These are phyloP conservation scores for Edaphochlamys debaryana DNA, from an alignment of 139 green algal species.

Conservation along the genomic window DNA sequence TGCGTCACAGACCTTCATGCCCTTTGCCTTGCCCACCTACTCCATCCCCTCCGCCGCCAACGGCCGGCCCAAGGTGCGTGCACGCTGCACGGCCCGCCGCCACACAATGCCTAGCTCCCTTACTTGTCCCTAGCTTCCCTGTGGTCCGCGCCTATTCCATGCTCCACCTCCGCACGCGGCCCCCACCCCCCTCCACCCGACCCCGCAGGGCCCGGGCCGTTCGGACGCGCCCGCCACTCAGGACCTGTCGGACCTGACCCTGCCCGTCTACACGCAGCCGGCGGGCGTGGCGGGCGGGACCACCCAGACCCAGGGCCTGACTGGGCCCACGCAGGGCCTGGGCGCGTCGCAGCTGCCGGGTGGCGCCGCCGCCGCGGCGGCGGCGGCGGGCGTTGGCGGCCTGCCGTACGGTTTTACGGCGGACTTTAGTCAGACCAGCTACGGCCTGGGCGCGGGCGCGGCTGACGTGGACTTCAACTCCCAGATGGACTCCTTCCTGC, in stretches of 20 bases:
- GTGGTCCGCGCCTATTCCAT: too few relatives aligned
- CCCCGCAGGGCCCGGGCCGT: neutral
- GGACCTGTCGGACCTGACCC: slow-evolving; percentile 2
- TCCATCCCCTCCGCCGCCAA: slow-evolving; percentile 48
- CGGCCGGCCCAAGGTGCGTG: slow-evolving; percentile 18
- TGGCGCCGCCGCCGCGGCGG: neutral
- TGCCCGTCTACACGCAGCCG: slow-evolving; percentile 23
- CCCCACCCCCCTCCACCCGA: too few relatives aligned
- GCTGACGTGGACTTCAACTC: slow-evolving; percentile 16
- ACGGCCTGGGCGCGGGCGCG: neutral
- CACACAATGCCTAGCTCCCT: too few relatives aligned
- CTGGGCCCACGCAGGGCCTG: slow-evolving; percentile 17
- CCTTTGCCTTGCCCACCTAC: slow-evolving; percentile 58
- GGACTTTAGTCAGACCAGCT: slow-evolving; percentile 44
- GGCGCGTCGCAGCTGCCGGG: neutral
- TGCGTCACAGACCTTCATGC: slow-evolving; percentile 45
- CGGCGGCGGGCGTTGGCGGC: neutral
- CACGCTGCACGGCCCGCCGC: too few relatives aligned
- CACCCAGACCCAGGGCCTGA: slow-evolving; percentile 25
- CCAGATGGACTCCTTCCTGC: slow-evolving; percentile 38
- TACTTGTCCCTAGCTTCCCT: too few relatives aligned
- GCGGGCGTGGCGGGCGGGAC: neutral
- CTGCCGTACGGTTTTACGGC: slow-evolving; percentile 37
- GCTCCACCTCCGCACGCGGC: too few relatives aligned
- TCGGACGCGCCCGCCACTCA: neutral